Evolutionary conservation across 108 stramenopile species (phyloP).

Genomic region (Craspedostauros australis): DNA sequence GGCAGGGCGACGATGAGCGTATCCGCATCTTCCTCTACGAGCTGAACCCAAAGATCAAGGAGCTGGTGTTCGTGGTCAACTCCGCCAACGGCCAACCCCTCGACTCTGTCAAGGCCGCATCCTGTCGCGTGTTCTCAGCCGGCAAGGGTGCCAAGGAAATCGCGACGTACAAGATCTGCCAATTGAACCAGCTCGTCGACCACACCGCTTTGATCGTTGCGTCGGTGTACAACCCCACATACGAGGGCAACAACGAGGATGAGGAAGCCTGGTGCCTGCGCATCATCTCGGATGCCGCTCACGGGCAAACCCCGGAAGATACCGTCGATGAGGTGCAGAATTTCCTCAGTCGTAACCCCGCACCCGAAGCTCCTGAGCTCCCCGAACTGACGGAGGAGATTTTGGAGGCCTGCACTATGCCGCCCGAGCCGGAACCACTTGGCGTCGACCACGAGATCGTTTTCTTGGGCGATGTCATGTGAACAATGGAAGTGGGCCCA

Average conservation of each 20-base stretch:
- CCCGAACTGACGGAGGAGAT: too few species aligned
- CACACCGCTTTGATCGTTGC: constrained; percentile 33
- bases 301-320: constrained; percentile 23
- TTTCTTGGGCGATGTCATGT: too few species aligned
- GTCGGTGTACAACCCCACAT: constrained; percentile 24
- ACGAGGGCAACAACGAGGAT: too few species aligned
- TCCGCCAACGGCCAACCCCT: constrained; percentile 39
- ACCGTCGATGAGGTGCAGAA: constrained; percentile 14
- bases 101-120: constrained; percentile 33
- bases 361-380: too few species aligned
- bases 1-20: constrained; percentile 36
- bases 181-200: constrained; percentile 19
- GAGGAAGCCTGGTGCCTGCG: constrained; percentile 31
- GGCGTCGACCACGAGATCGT: too few species aligned
- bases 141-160: constrained; percentile 23
- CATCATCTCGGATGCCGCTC: constrained; percentile 28
- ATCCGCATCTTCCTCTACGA: constrained; percentile 26
- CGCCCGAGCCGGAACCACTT: too few species aligned
- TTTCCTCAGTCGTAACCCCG: constrained; percentile 3
- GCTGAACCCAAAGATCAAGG: constrained; percentile 20
- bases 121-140: constrained; percentile 39
- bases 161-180: constrained; percentile 30
- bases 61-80: constrained; percentile 40
- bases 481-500: too few species aligned
- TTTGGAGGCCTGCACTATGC: too few species aligned